phyloP scores from a whole-genome alignment of 106 monocot species.

The Acanthochlamys bracteata region DNA sequence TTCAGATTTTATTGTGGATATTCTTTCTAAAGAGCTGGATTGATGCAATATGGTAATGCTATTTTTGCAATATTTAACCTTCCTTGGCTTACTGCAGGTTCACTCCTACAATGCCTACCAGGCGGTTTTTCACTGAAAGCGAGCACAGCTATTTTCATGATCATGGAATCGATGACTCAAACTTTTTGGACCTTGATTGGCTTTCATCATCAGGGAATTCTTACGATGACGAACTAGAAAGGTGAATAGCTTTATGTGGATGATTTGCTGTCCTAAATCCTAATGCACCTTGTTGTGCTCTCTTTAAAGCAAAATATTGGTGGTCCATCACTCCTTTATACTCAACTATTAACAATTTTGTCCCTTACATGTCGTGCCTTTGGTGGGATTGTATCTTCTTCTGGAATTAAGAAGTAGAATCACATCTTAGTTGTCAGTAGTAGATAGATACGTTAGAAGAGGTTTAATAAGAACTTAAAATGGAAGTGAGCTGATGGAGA shows the following conservation, averaged over 20 bases:
- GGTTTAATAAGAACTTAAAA: too few species aligned
- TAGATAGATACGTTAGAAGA: too few species aligned
- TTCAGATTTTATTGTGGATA: too few species aligned
- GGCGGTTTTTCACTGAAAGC: constrained; percentile 32
- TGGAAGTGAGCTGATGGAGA: too few species aligned
- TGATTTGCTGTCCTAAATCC: not conserved
- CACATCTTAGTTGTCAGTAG: too few species aligned
- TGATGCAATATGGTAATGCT: too few species aligned
- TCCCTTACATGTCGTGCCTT: not conserved
- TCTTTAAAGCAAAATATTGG: not conserved
- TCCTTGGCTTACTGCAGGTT: constrained; percentile 16
- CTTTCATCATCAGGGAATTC: constrained; percentile 79
- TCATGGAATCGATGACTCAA: constrained; percentile 47
- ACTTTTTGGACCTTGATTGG: constrained; percentile 77
- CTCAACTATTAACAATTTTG: not conserved
- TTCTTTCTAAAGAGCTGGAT: too few species aligned
- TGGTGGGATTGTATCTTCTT: not conserved
- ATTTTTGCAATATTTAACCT: too few species aligned
- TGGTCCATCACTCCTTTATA: not conserved
- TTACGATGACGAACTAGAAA: constrained; percentile 68
- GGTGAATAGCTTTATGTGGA: constrained; percentile 23
- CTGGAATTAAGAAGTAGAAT: too few species aligned
- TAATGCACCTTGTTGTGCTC: not conserved
- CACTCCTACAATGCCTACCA: constrained; percentile 26
- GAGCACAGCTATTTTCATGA: constrained; percentile 35